These are phyloP conservation scores for Alternaria arbusti DNA, from an alignment of 2,329 filamentous ascomycete genomes.

Conservation along the genomic window DNA sequence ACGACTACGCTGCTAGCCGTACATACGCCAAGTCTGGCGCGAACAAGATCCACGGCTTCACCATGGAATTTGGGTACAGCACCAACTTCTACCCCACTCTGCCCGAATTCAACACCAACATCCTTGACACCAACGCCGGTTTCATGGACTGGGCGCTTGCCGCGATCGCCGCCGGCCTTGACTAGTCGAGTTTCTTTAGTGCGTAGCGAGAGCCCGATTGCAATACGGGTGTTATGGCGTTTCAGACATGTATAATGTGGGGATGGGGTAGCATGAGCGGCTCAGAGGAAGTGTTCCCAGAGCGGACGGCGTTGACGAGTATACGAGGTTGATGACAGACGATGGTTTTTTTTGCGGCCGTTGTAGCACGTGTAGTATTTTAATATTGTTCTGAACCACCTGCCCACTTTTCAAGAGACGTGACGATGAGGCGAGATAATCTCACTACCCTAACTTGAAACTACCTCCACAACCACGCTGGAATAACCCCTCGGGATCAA, in stretches of 20 bases:
- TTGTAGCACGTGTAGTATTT: neutral
- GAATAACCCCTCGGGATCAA: constrained; percentile 47
- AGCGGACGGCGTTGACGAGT: neutral
- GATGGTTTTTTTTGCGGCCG: neutral
- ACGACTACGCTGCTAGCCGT: constrained; percentile 50
- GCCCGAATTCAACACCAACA: constrained; percentile 50
- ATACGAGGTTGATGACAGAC: neutral
- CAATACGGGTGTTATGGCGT: neutral
- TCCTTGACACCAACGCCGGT: constrained; percentile 49
- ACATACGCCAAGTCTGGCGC: constrained; percentile 41
- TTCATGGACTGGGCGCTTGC: constrained; percentile 51
- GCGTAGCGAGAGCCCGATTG: too few species aligned
- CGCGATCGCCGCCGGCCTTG: constrained; percentile 41
- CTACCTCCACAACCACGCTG: constrained; percentile 44
- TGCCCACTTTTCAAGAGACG: neutral
- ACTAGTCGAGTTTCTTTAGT: constrained; percentile 15
- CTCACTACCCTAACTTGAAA: constrained; percentile 35
- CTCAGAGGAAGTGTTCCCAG: neutral
- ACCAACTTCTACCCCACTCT: constrained; percentile 51
- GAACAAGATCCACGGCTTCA: constrained; percentile 50
- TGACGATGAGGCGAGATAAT: neutral
- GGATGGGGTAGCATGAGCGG: neutral
- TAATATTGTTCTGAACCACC: neutral
- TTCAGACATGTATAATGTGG: neutral
- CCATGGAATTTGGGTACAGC: constrained; percentile 37